Conservation (phyloP, 2,329 filamentous ascomycete species). For the Mariannaea sp. region DNA sequence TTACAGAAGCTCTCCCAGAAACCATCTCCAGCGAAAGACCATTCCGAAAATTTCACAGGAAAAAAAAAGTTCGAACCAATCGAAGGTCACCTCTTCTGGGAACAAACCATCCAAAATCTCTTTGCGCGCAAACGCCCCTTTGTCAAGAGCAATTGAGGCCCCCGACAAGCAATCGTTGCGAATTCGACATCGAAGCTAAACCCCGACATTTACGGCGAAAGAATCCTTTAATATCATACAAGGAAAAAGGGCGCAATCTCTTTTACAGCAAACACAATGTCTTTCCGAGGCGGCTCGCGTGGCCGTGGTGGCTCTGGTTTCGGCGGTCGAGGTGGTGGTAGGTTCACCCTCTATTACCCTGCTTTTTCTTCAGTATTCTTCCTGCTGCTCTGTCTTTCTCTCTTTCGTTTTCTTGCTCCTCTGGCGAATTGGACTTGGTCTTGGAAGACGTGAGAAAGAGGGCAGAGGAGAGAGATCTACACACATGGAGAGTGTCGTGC, state of each 20-base stretch:
- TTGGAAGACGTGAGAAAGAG: too few relatives aligned
- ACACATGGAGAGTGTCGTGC: too few relatives aligned
- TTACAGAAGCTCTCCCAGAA: conserved; percentile 29
- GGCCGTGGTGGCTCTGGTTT: conserved; percentile 43
- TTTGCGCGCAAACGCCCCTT: conserved; percentile 16
- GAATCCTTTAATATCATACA: too few relatives aligned
- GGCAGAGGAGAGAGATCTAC: too few relatives aligned
- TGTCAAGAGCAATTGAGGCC: conserved; percentile 15
- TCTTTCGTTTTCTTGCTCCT: background rate
- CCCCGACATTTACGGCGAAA: too few relatives aligned
- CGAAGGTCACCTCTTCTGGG: conserved; percentile 8
- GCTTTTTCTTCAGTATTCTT: too few relatives aligned
- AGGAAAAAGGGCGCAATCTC: background rate
- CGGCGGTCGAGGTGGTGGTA: conserved; percentile 45
- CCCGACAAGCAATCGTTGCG: background rate
- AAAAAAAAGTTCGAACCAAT: conserved; percentile 31
- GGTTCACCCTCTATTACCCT: conserved; percentile 18
- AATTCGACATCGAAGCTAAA: too few relatives aligned
- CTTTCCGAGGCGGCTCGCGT: conserved; percentile 47
- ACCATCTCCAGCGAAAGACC: conserved; percentile 14
- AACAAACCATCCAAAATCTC: conserved; percentile 7
- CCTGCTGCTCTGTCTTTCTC: too few relatives aligned
- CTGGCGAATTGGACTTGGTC: too few relatives aligned
- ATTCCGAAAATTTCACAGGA: conserved; percentile 41
- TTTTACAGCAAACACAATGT: conserved; percentile 43